Evolutionary conservation across 176 grass and related monocot genomes (phyloP), one percentile per base, ranked within the genome.

Genomic region (Oryza rufipogon): DNA sequence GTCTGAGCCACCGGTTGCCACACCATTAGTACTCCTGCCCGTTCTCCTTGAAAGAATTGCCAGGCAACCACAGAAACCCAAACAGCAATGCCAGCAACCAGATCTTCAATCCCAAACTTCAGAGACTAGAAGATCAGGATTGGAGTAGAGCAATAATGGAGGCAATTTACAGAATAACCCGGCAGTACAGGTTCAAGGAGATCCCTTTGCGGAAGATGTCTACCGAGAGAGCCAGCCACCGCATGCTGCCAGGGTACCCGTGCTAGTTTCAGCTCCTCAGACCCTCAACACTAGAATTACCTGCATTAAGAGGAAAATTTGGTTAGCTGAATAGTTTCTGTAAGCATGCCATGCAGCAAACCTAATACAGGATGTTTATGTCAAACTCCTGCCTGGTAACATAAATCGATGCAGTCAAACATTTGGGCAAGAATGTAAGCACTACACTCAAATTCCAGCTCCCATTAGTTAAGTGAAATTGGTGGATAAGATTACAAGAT

Each of bases 121-220:
- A 66, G 33, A 86, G 68, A 79, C 76, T 42, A 36, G 54, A 10
- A 38, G 79, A 79, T 33, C 7, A 81, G 70, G 69, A 85, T 46
- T 80, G 42, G 69, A 16, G 44, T 65, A 47, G 15, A 5, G 14
- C 66, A 61, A 46, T n/a, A 30, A 47, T 23, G 8, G 71, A 88
- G 44, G 22, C 3, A 58, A 78, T 79, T 87, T 89, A 95, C 80
- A 93, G 89, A 91, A 98, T 98, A 80, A 98, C 89, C 61, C 85
- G 89, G 80, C 91, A 95, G 71, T 95, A 98, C 36, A 98, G 89
- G 77, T 95, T 95, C 87, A 98, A 90, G 22, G 92, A 92, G 67
- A 95, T 83, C 39, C 82, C 89, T 88, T 68, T 71, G 72, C 89
- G 75, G 38, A 93, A 79, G 32, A 98, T 76, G 25, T 93, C 92